These are phyloP conservation scores for Malassezia japonica DNA, from an alignment of 1,284 basidiomycete genomes.

Conservation along the genomic window DNA sequence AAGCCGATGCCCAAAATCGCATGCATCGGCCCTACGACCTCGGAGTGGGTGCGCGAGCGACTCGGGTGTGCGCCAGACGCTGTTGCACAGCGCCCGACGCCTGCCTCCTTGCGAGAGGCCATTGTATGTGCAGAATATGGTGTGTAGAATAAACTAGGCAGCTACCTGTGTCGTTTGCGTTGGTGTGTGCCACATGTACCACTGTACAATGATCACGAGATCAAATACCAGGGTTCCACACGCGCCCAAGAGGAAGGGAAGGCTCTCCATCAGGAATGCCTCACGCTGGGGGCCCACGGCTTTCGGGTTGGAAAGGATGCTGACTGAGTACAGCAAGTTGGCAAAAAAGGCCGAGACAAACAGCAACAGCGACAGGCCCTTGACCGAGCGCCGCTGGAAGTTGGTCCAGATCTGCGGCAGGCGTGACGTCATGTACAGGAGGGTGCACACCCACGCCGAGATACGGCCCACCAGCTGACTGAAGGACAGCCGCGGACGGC, in stretches of 20 bases:
- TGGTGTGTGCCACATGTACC: constrained; percentile 25
- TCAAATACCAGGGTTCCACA: constrained; percentile 46
- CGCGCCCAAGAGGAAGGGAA: constrained; percentile 41
- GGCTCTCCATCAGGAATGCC: constrained; percentile 31
- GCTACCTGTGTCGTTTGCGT: not conserved
- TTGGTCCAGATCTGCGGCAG: constrained; percentile 48
- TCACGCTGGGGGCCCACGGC: constrained; percentile 18
- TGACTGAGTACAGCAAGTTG: constrained; percentile 38
- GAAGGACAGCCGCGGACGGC: not conserved
- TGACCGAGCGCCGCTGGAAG: constrained; percentile 32
- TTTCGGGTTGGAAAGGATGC: constrained; percentile 30
- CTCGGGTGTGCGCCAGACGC: constrained; percentile 35
- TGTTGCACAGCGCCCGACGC: constrained; percentile 32
- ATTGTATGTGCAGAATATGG: constrained; percentile 16
- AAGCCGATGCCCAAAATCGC: constrained; percentile 25
- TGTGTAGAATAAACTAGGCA: too few species aligned
- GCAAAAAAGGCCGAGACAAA: constrained; percentile 42
- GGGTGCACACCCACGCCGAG: constrained; percentile 40
- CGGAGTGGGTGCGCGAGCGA: constrained; percentile 28
- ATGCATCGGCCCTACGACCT: constrained; percentile 35
- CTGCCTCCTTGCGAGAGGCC: constrained; percentile 34
- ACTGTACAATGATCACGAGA: constrained; percentile 39
- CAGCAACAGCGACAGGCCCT: constrained; percentile 39
- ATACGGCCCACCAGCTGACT: constrained; percentile 29
- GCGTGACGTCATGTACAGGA: constrained; percentile 46